Conservation (phyloP, 208 protist species). For the Acanthamoeba castellanii region DNA sequence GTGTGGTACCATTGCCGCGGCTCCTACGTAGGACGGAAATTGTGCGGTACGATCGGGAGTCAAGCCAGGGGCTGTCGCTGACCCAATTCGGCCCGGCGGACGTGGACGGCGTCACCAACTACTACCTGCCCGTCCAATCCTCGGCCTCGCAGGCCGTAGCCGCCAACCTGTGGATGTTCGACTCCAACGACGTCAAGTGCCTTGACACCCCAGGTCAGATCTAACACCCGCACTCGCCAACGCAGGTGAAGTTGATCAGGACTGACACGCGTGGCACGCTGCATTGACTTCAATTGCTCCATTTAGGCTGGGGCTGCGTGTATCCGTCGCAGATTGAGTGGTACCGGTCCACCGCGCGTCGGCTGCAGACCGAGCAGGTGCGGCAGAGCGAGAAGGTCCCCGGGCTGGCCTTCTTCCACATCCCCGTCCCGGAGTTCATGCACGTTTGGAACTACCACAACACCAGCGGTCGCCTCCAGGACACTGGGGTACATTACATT, state of each 20-base stretch:
- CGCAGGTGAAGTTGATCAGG: too few species aligned
- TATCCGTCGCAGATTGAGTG: background rate
- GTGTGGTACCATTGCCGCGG: background rate
- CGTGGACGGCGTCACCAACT: background rate
- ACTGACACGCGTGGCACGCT: too few species aligned
- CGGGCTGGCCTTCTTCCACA: background rate
- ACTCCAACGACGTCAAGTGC: slow-evolving; percentile 14
- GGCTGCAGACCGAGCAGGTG: background rate
- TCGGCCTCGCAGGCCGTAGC: background rate
- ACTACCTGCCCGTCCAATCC: background rate
- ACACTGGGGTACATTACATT: background rate
- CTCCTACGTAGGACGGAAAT: background rate
- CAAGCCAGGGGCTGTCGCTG: background rate
- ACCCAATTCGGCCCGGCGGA: background rate
- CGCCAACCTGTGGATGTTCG: slow-evolving; percentile 6
- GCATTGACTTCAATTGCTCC: too few species aligned
- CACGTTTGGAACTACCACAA: background rate
- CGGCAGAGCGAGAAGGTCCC: background rate
- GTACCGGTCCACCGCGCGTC: background rate
- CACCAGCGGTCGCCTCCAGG: background rate
- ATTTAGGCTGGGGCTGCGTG: background rate
- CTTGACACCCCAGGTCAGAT: background rate
- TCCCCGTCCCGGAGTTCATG: background rate
- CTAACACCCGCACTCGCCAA: too few species aligned
- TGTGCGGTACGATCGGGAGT: background rate